Base-by-base conservation (phyloP, 2,329 filamentous ascomycete genomes). In the Talaromyces funiculosus region DNA sequence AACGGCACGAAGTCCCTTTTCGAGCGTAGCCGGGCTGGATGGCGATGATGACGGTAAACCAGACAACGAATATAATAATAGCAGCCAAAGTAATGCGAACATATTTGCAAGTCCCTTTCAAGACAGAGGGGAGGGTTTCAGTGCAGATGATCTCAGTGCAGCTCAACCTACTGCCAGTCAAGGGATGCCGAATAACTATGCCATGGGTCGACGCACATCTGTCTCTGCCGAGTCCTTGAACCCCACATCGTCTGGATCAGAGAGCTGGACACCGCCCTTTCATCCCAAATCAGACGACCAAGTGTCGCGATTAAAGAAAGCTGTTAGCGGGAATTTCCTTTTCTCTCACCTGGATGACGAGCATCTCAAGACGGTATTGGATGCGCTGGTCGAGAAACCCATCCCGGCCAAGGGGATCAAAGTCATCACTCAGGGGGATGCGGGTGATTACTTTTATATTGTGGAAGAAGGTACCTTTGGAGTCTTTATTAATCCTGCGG, bases 181-280 rank as follows among this genome's bases (percentile, higher is more conserved):
- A 53, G 73, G 73, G 14, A 71, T 96, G 71, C 94, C 94, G 60
- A 89, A 85, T 67, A 92, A 97, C 74, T 97, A 97, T 79, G 96
- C 96, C 75, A 88, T 96, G 77, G 90, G 86, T 68, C 89, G 94
- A 65, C 90, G 94, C 69, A 97, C 92, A 40, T 97, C 94, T 3
- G 94, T 99, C 57, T 97, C 94, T 42, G 94, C 94, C 55, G 94
- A 99, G 77, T 97, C 93, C 1, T 82, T 97, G 70, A 96, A 96
- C 75, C 94, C 94, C 18, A 90, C 87, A 53, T 87, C 89, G 33
- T 88, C 92, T 62, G 85, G 86, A 61, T 88, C 90, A 69, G 91
- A 94, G 73, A 94, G 90, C 75, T 99, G 93, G 92, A 84, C 87
- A 31, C 91, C 94, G 8, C 94, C 94, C 2, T 84, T 84, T 68